Evolutionary conservation across 2,329 filamentous ascomycete species (phyloP).

Genomic region (Dothidotthia symphoricarpi): DNA sequence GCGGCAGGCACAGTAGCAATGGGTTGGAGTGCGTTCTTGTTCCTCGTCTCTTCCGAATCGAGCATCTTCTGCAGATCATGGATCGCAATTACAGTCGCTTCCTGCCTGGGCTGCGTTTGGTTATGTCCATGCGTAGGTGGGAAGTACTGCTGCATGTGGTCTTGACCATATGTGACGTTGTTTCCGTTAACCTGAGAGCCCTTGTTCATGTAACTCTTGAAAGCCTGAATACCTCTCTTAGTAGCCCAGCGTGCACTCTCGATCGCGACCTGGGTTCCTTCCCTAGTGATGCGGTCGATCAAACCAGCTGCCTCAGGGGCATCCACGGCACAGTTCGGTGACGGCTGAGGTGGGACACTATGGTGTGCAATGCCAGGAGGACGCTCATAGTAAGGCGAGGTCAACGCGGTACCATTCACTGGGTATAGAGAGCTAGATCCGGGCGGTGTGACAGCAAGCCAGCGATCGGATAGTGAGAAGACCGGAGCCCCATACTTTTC

Average conservation of each 20-base stretch:
- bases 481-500: conserved; percentile 60
- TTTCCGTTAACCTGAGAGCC: conserved; percentile 23
- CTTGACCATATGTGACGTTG: conserved; percentile 23
- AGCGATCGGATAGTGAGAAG: conserved; percentile 67
- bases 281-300: conserved; percentile 73
- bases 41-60: conserved; percentile 48
- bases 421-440: conserved; percentile 69
- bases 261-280: conserved; percentile 75
- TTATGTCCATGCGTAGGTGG: conserved; percentile 74
- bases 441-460: conserved; percentile 75
- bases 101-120: conserved; percentile 50
- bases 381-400: conserved; percentile 51
- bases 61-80: conserved; percentile 65
- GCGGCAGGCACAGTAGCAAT: conserved; percentile 69
- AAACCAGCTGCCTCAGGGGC: conserved; percentile 70
- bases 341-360: conserved; percentile 67
- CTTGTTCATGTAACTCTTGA: conserved; percentile 76
- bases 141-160: conserved; percentile 57
- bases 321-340: conserved; percentile 66
- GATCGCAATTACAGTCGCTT: conserved; percentile 73
- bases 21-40: conserved; percentile 57
- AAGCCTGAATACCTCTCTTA: conserved; percentile 72
- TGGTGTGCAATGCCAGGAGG: conserved; percentile 58
- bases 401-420: conserved; percentile 63
- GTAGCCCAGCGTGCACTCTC: conserved; percentile 73